Evolutionary conservation across 768 basidiomycete genomes (phyloP).

Genomic region (Sarcomyxa edulis): DNA sequence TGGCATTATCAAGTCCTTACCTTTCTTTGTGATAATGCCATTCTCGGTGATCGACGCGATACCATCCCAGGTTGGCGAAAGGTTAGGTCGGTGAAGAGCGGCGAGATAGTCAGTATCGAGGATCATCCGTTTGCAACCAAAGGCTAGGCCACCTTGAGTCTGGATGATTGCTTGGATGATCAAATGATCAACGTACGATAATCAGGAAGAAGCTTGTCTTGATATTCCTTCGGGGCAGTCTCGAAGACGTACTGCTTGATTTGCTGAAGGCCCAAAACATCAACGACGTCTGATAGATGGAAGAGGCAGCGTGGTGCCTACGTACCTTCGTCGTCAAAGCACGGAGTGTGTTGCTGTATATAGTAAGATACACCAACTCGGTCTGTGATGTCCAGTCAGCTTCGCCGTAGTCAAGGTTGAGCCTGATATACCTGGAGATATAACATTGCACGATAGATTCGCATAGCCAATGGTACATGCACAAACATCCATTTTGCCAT

Average conservation of each 20-base stretch:
- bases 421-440: constrained; percentile 12
- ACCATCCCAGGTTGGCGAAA: constrained; percentile 36
- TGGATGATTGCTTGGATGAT: too few relatives aligned
- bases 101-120: constrained; percentile 43
- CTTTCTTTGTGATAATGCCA: constrained; percentile 36
- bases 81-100: constrained; percentile 39
- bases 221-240: constrained; percentile 40
- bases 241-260: constrained; percentile 27
- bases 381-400: constrained; percentile 1
- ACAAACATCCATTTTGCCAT: constrained; percentile 35
- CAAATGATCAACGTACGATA: constrained; percentile 35
- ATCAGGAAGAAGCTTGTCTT: constrained; percentile 37
- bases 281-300: constrained; percentile 8
- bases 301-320: constrained; percentile 3
- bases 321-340: constrained; percentile 1
- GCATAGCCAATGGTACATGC: constrained; percentile 32
- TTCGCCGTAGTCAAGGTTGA: constrained; percentile 4
- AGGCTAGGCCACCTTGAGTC: constrained; percentile 19
- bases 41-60: constrained; percentile 32
- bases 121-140: constrained; percentile 52
- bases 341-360: neutral
- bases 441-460: constrained; percentile 17
- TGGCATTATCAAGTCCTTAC: constrained; percentile 15
- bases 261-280: constrained; percentile 12
- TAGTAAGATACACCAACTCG: constrained; percentile 3